Evolutionary conservation across 768 basidiomycete genomes (phyloP).

Genomic region (Pleurotus tuber-regium): DNA sequence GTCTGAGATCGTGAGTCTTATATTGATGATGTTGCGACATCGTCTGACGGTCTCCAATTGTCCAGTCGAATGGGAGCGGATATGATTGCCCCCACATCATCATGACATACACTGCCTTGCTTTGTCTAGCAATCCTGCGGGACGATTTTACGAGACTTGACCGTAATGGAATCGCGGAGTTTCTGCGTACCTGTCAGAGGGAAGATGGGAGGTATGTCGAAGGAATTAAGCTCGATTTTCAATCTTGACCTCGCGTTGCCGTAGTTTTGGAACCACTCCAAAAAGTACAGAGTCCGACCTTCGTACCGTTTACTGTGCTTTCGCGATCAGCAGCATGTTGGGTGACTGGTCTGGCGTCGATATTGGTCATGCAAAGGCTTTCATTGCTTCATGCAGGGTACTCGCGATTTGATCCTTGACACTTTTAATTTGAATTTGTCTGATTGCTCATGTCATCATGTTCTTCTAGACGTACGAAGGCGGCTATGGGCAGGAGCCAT

Average conservation of each 20-base stretch:
- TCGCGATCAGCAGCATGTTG: constrained; percentile 77
- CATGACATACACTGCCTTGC: constrained; percentile 89
- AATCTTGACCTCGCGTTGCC: not conserved
- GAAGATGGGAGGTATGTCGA: constrained; percentile 75
- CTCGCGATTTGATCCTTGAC: constrained; percentile 12
- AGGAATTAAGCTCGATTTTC: not conserved
- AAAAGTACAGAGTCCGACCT: constrained; percentile 72
- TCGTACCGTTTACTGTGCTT: constrained; percentile 84
- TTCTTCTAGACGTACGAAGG: constrained; percentile 80
- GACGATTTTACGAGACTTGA: constrained; percentile 79
- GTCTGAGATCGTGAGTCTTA: constrained; percentile 14
- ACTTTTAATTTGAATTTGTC: not conserved
- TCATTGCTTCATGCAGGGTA: constrained; percentile 74
- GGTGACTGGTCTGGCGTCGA: constrained; percentile 78
- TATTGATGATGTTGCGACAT: constrained; percentile 8
- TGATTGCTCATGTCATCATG: constrained; percentile 9
- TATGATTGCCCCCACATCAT: constrained; percentile 81
- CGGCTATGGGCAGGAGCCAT: constrained; percentile 82
- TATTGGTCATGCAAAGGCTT: constrained; percentile 55
- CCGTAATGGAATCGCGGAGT: constrained; percentile 58
- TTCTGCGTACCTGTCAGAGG: constrained; percentile 72
- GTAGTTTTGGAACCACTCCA: constrained; percentile 72
- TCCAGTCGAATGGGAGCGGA: constrained; percentile 37
- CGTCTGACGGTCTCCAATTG: not conserved
- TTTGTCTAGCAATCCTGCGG: constrained; percentile 81